phyloP scores from a whole-genome alignment of 2,329 filamentous ascomycete genomes.

The Scopulariopsis brevicaulis region DNA sequence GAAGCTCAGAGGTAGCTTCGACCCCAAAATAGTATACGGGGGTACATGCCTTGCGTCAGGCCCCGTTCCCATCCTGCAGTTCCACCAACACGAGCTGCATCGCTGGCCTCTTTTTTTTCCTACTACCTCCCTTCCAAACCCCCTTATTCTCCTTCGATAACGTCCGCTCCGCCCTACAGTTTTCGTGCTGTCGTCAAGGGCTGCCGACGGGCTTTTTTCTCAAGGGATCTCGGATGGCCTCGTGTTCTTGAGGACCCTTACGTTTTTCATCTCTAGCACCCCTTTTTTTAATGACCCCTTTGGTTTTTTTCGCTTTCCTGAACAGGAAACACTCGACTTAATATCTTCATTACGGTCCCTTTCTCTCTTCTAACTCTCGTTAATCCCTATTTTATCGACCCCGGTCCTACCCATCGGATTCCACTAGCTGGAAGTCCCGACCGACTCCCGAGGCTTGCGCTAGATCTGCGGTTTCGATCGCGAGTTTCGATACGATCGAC shows the following conservation, averaged over 20 bases:
- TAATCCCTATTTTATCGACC: neutral
- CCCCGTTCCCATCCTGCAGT: neutral
- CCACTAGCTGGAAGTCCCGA: neutral
- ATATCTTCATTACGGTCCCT: neutral
- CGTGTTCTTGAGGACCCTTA: neutral
- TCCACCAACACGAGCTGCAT: neutral
- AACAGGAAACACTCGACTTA: neutral
- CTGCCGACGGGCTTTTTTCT: neutral
- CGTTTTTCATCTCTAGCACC: neutral
- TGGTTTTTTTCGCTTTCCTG: neutral
- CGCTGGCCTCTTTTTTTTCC: conserved; percentile 3
- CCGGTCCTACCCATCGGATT: neutral
- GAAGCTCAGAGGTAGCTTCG: neutral
- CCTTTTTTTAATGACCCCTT: neutral
- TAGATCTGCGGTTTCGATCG: neutral
- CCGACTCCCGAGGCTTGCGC: neutral
- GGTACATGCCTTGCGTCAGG: neutral
- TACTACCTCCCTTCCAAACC: neutral
- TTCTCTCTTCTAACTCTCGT: conserved; percentile 3
- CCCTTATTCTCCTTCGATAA: neutral
- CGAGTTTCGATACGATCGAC: neutral
- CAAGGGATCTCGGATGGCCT: neutral
- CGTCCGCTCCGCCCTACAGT: neutral
- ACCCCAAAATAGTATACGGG: neutral
- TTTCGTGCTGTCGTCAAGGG: neutral